Evolutionary conservation across 208 protist genomes (phyloP), one percentile per base, ranked within the genome.

Genomic region (Acanthamoeba castellanii): DNA sequence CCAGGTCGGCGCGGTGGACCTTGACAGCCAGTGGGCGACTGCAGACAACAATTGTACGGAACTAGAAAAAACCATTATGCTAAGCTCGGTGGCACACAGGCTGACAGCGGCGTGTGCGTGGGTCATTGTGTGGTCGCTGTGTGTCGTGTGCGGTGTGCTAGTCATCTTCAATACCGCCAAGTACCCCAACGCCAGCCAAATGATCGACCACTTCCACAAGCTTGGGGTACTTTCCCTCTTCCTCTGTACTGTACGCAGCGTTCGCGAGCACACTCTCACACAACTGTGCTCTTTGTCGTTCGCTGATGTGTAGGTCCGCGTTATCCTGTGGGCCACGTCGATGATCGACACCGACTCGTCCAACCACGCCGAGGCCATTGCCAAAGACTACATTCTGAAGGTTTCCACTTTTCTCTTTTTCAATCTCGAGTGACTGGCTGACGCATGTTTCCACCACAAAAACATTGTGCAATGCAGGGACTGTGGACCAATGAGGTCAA

Each of bases 41-140:
- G 87, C 88, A 30, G 81, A 90, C 76, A 95, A 95, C 64, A 95
- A 95, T 59, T 95, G 94, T 95, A 37, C 9, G 16, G 70, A 18
- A 32, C n/a, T n/a, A 50, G 0, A 22, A 30, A 3, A n/a, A 18
- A 32, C 32, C 13, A 42, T 42, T 42, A 3, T 42, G 37, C 37
- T 42, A 3, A 42, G 37, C 37, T n/a, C 55, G 30, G 25, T 34
- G 27, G 9, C 47, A 93, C 18, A 81, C 70, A 25, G 74, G 45
- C 14, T 25, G 3, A 14, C 66, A 72, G 22, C 68, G 3, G 59
- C 64, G 5, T 70, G n/a, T 18, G 4, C 64, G 16, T 70, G 18
- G 1, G 30, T n/a, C 42, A 59, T 8, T 72, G 14, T 45, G n/a
- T 42, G 76, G 11, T n/a, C 1, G 13, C 7, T 18, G 50, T 18